These are phyloP conservation scores for Chlorella sp. DNA, from an alignment of 139 green algal genomes.

Conservation along the genomic window DNA sequence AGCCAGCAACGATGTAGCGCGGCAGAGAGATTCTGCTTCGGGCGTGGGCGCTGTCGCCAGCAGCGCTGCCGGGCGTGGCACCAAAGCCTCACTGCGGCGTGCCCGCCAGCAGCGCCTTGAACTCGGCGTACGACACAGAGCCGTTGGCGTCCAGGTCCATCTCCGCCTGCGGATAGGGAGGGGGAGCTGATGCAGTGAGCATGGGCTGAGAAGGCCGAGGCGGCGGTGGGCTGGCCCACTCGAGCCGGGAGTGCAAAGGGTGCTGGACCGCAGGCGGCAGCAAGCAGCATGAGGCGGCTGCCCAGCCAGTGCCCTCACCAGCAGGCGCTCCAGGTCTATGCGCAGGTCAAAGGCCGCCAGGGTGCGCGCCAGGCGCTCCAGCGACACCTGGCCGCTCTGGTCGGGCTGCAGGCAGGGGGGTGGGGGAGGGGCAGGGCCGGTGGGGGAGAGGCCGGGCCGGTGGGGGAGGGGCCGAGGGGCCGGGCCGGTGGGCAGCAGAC, in stretches of 20 bases:
- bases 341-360: slow-evolving; percentile 80
- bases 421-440: not conserved
- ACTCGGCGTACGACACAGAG: slow-evolving; percentile 74
- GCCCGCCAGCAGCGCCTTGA: slow-evolving; percentile 60
- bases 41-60: too few relatives aligned
- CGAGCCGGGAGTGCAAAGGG: too few relatives aligned
- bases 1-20: too few relatives aligned
- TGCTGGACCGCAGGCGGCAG: too few relatives aligned
- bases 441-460: not conserved
- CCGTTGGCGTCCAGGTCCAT: slow-evolving; percentile 68
- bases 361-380: slow-evolving; percentile 69
- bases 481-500: not conserved
- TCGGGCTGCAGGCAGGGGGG: slow-evolving; percentile 49
- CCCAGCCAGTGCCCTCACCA: too few relatives aligned
- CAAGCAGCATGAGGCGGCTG: too few relatives aligned
- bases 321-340: slow-evolving; percentile 74
- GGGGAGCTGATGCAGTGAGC: too few relatives aligned
- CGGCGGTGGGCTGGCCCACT: too few relatives aligned
- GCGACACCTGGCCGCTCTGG: slow-evolving; percentile 66
- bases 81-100: not conserved
- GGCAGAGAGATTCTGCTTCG: too few relatives aligned
- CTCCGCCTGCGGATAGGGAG: slow-evolving; percentile 34
- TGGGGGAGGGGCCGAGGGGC: not conserved
- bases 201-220: too few relatives aligned
- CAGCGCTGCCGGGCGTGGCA: not conserved